Evolutionary conservation across 371 early-diverging fungal genomes (phyloP).

Genomic region (Mortierella sp.): DNA sequence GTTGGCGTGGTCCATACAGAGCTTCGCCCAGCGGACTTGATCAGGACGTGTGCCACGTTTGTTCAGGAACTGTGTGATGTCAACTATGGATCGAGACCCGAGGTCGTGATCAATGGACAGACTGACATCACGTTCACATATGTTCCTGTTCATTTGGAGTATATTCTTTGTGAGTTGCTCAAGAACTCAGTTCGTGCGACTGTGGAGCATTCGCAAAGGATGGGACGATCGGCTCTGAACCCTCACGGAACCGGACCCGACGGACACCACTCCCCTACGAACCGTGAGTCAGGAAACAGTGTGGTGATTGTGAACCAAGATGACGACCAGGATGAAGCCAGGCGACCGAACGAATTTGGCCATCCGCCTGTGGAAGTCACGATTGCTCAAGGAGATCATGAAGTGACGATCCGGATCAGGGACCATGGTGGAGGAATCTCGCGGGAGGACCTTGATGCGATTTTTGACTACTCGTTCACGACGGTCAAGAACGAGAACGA

Average conservation of each 20-base stretch:
- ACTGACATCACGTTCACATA: slow-evolving; percentile 87
- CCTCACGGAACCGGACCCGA: slow-evolving; percentile 15
- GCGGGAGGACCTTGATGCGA: slow-evolving; percentile 76
- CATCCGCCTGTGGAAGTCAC: slow-evolving; percentile 90
- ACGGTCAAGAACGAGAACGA: slow-evolving; percentile 82
- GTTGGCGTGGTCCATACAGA: slow-evolving; percentile 93
- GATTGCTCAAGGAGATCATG: slow-evolving; percentile 81
- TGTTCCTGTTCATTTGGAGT: slow-evolving; percentile 95
- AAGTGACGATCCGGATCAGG: slow-evolving; percentile 89
- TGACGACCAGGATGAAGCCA: slow-evolving; percentile 36
- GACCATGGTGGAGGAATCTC: slow-evolving; percentile 96
- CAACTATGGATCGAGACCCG: slow-evolving; percentile 90
- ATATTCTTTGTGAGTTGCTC: slow-evolving; percentile 92
- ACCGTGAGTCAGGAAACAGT: background rate
- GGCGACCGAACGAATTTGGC: slow-evolving; percentile 49
- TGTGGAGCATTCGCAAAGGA: slow-evolving; percentile 78
- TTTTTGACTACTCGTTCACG: slow-evolving; percentile 95
- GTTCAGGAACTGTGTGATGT: slow-evolving; percentile 92
- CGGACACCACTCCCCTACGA: background rate
- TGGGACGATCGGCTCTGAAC: slow-evolving; percentile 57
- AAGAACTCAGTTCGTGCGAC: slow-evolving; percentile 96
- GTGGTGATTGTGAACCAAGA: slow-evolving; percentile 35
- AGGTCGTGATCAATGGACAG: slow-evolving; percentile 83
- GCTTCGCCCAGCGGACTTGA: slow-evolving; percentile 75
- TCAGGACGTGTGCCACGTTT: slow-evolving; percentile 77